These are phyloP conservation scores for Novakomyces olei DNA, from an alignment of 805 yeast genomes.

Conservation along the genomic window DNA sequence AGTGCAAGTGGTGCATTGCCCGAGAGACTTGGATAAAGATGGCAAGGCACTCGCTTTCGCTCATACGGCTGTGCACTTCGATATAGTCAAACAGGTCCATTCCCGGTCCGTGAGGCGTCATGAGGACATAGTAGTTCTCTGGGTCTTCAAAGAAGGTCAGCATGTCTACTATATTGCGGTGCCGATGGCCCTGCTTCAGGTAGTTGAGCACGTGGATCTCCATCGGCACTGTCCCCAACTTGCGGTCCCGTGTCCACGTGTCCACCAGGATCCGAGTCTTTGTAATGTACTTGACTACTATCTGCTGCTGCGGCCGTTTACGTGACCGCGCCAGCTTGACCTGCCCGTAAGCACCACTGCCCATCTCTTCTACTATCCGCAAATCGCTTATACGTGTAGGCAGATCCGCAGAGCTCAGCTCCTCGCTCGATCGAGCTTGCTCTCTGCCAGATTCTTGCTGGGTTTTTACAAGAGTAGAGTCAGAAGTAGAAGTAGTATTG, in stretches of 20 bases:
- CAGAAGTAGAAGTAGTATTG: too few species aligned
- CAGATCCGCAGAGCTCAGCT: not conserved
- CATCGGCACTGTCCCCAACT: constrained; percentile 82
- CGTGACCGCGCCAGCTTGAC: constrained; percentile 60
- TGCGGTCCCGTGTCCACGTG: constrained; percentile 89
- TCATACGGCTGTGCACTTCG: constrained; percentile 63
- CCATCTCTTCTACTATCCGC: constrained; percentile 50
- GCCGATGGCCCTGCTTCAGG: constrained; percentile 38
- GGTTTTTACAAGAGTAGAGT: not conserved
- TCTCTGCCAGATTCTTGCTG: not conserved
- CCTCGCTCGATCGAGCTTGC: not conserved
- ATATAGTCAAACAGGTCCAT: constrained; percentile 83
- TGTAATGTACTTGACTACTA: constrained; percentile 71
- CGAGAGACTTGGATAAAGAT: constrained; percentile 61
- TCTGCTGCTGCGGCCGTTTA: constrained; percentile 32
- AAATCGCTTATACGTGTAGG: constrained; percentile 34
- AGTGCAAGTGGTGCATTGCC: constrained; percentile 63
- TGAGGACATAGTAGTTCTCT: constrained; percentile 70
- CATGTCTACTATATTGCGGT: constrained; percentile 66
- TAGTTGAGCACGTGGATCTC: constrained; percentile 84
- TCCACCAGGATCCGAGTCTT: constrained; percentile 86
- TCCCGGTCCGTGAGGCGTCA: constrained; percentile 86
- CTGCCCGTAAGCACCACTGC: constrained; percentile 93
- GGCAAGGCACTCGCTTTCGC: constrained; percentile 52
- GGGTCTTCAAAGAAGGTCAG: constrained; percentile 87